phyloP scores from a whole-genome alignment of 2,329 filamentous ascomycete genomes.

The Fusarium anguioides region DNA sequence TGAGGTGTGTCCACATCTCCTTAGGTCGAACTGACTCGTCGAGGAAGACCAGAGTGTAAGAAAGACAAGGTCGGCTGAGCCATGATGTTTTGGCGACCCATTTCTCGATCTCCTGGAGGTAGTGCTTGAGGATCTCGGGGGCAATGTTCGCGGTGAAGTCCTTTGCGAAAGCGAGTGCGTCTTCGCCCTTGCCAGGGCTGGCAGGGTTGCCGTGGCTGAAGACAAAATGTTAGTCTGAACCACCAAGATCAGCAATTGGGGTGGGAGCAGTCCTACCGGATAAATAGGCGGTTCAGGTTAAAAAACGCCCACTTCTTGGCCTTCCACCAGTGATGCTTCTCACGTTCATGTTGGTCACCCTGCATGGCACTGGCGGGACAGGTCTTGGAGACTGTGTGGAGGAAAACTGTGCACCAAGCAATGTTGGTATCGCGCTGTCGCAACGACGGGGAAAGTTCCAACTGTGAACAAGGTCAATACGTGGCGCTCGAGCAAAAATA shows the following conservation, averaged over 20 bases:
- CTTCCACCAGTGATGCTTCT: slow-evolving; percentile 99
- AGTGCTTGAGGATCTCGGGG: slow-evolving; percentile 95
- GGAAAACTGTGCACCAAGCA: slow-evolving; percentile 95
- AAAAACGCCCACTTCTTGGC: slow-evolving; percentile 99
- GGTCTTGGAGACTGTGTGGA: slow-evolving; percentile 87
- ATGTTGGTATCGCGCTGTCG: slow-evolving; percentile 86
- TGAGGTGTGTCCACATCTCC: slow-evolving; percentile 94
- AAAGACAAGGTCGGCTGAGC: slow-evolving; percentile 93
- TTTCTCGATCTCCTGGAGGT: slow-evolving; percentile 93
- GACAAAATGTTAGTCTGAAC: slow-evolving; percentile 6
- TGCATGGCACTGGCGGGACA: slow-evolving; percentile 86
- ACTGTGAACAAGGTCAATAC: slow-evolving; percentile 63
- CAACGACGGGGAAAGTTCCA: slow-evolving; percentile 84
- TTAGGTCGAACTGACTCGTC: slow-evolving; percentile 98
- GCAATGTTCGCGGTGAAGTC: slow-evolving; percentile 91
- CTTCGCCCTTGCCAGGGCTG: slow-evolving; percentile 77
- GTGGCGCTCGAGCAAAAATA: neutral
- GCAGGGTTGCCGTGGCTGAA: slow-evolving; percentile 88
- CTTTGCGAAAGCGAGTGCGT: slow-evolving; percentile 86
- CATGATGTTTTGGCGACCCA: slow-evolving; percentile 96
- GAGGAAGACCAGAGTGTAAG: slow-evolving; percentile 92
- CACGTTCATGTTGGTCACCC: slow-evolving; percentile 83
- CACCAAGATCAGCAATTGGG: neutral
- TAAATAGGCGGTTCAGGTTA: slow-evolving; percentile 94
- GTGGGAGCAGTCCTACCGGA: slow-evolving; percentile 68